These are phyloP conservation scores for Solioccasus polychromus DNA, from an alignment of 768 basidiomycete genomes.

Conservation along the genomic window DNA sequence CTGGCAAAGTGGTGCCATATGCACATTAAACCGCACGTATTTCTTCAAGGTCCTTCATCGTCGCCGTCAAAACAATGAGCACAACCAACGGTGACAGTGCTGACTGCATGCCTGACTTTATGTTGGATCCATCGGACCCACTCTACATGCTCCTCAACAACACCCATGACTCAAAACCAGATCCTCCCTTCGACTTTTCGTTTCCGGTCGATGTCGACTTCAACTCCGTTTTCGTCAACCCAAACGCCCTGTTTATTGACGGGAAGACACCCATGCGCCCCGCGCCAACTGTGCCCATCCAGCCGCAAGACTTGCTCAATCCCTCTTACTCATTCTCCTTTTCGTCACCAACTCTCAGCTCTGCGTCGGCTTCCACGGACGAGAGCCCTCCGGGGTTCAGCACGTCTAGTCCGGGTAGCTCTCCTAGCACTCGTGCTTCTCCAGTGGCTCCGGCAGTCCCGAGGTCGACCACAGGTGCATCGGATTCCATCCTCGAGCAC, in stretches of 20 bases:
- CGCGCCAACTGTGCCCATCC: conserved; percentile 15
- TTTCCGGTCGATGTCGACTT: conserved; percentile 62
- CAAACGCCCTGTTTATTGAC: conserved; percentile 54
- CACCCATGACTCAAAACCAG: conserved; percentile 32
- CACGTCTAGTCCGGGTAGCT: conserved; percentile 24
- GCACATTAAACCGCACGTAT: background rate
- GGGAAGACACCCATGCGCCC: conserved; percentile 21
- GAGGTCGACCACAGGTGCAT: conserved; percentile 20
- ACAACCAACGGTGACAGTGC: conserved; percentile 10
- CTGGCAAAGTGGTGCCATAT: conserved; percentile 25
- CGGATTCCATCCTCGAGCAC: background rate
- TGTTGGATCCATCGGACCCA: conserved; percentile 54
- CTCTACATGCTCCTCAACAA: conserved; percentile 57
- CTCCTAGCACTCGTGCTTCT: conserved; percentile 32
- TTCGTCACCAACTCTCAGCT: conserved; percentile 34
- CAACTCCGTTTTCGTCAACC: conserved; percentile 58
- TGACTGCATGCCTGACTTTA: conserved; percentile 40
- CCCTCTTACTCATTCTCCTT: conserved; percentile 43
- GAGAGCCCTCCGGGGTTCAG: conserved; percentile 24
- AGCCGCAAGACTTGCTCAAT: conserved; percentile 28
- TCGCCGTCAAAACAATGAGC: conserved; percentile 17
- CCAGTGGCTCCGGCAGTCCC: conserved; percentile 24
- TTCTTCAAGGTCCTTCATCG: background rate
- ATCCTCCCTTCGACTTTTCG: conserved; percentile 38
- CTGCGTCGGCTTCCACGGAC: conserved; percentile 31